Conservation (phyloP, 2,329 filamentous ascomycete genomes). For the Penicillium sp. region DNA sequence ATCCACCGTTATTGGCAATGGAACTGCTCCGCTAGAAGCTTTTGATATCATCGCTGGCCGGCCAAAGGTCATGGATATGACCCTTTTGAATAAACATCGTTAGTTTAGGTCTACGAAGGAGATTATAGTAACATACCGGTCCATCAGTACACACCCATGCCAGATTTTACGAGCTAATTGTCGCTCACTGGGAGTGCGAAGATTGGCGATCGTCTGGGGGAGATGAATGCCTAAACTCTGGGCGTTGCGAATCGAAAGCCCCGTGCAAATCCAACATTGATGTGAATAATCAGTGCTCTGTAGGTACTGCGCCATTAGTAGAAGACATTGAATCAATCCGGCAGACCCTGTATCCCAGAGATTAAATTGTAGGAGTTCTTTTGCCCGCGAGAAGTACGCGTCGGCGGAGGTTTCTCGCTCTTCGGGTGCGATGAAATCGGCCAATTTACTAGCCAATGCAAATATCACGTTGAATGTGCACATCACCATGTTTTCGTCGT, state of each 20-base stretch:
- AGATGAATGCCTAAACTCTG: constrained; percentile 56
- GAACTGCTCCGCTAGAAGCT: constrained; percentile 34
- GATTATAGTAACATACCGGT: constrained; percentile 33
- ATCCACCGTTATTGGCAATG: constrained; percentile 39
- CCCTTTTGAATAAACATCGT: constrained; percentile 27
- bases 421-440: constrained; percentile 49
- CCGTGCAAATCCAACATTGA: constrained; percentile 59
- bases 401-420: constrained; percentile 51
- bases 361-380: constrained; percentile 51
- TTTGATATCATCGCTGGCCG: constrained; percentile 46
- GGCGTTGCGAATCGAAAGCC: constrained; percentile 55
- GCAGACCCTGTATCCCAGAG: constrained; percentile 53
- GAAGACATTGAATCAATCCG: constrained; percentile 54
- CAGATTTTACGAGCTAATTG: constrained; percentile 43
- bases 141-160: constrained; percentile 48
- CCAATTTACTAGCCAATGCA: constrained; percentile 54
- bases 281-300: constrained; percentile 57
- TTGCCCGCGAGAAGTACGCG: constrained; percentile 52
- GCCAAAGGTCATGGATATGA: constrained; percentile 48
- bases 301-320: constrained; percentile 57
- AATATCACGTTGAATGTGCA: constrained; percentile 56
- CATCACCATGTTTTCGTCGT: constrained; percentile 53
- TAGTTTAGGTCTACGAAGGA: background rate
- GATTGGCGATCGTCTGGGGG: constrained; percentile 43
- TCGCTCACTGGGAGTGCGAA: constrained; percentile 35